Evolutionary conservation across 2,329 filamentous ascomycete species (phyloP), one percentile per base, ranked within the genome.

Genomic region (Diaporthe caulivora): DNA sequence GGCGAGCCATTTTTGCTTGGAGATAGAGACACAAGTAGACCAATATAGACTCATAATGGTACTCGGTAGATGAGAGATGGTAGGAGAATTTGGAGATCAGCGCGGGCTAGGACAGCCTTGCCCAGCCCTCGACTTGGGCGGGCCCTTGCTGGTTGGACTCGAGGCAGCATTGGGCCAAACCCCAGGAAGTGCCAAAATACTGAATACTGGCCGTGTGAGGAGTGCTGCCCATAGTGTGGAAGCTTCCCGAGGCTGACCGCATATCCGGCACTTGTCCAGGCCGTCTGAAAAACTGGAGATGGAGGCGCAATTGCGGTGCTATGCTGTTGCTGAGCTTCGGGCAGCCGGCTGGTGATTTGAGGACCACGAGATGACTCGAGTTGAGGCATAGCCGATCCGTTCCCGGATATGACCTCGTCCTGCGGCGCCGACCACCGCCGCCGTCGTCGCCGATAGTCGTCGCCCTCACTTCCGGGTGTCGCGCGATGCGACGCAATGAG

Each of bases 1-100:
- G 24, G 21, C 40, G 58, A 81, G 78, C 80, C 80, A 82, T 74
- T 81, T n/a, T 40, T 53, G 34, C 24, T 44, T 29, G n/a, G 15
- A n/a, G 1, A 80, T 80, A 78, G 18, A 29, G 26, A 21, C 21
- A 62, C 15, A 44, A 3, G 2, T 13, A 15, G 7, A 44, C 11
- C 2, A 2, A 2, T 9, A 34, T 13, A 15, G 7, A 44, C 11
- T 5, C 8, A 2, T 9, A 34, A 34, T 34, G 34, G 34, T n/a
- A n/a, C n/a, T n/a, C n/a, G n/a, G n/a, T 34, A 34, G 34, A 9
- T 34, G 34, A 34, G 34, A 44, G 54, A 70, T 29, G 34, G 24
- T 31, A 31, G 68, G 68, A 70, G 42, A 51, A 15, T 47, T 47
- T 57, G 17, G 31, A 53, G 68, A 70, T 70, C 68, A 51, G 42